Conservation (phyloP, 1,284 basidiomycete species). For the Lentinula novae-zelandiae region DNA sequence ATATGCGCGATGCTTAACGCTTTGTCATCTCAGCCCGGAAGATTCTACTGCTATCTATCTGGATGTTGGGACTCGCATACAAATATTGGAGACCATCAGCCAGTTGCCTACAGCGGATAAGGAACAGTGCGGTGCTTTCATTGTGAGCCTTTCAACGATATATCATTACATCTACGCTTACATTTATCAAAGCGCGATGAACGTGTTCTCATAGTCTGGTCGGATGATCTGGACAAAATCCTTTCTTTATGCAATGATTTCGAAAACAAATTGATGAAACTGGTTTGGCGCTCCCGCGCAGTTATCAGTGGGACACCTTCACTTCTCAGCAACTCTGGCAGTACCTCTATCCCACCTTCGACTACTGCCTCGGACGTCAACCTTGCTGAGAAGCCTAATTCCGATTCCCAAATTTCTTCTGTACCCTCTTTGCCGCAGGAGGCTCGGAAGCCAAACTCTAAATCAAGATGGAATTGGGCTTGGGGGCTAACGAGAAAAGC, state of each 20-base stretch:
- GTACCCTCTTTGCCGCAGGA: slow-evolving; percentile 25
- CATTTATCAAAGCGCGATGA: slow-evolving; percentile 55
- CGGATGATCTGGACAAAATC: slow-evolving; percentile 69
- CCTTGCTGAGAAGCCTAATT: slow-evolving; percentile 38
- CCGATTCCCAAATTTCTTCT: slow-evolving; percentile 1
- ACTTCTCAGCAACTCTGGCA: slow-evolving; percentile 33
- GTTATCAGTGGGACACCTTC: slow-evolving; percentile 27
- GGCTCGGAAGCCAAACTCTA: slow-evolving; percentile 14
- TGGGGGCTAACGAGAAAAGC: slow-evolving; percentile 33
- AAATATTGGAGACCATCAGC: slow-evolving; percentile 60
- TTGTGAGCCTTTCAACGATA: slow-evolving; percentile 41
- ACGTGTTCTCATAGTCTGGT: slow-evolving; percentile 72
- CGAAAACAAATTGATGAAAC: slow-evolving; percentile 76
- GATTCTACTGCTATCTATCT: slow-evolving; percentile 52
- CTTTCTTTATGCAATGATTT: slow-evolving; percentile 63
- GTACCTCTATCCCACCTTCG: slow-evolving; percentile 29
- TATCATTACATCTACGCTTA: not conserved
- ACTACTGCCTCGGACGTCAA: slow-evolving; percentile 48
- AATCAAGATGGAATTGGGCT: slow-evolving; percentile 23
- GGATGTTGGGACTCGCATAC: slow-evolving; percentile 57
- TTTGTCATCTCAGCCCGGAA: slow-evolving; percentile 35
- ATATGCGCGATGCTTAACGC: not conserved
- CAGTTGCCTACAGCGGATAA: slow-evolving; percentile 70
- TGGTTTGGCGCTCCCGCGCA: slow-evolving; percentile 63
- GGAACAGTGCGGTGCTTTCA: slow-evolving; percentile 83